phyloP scores from a whole-genome alignment of 805 yeast genomes.

The Cyberlindnera sargentensis region DNA sequence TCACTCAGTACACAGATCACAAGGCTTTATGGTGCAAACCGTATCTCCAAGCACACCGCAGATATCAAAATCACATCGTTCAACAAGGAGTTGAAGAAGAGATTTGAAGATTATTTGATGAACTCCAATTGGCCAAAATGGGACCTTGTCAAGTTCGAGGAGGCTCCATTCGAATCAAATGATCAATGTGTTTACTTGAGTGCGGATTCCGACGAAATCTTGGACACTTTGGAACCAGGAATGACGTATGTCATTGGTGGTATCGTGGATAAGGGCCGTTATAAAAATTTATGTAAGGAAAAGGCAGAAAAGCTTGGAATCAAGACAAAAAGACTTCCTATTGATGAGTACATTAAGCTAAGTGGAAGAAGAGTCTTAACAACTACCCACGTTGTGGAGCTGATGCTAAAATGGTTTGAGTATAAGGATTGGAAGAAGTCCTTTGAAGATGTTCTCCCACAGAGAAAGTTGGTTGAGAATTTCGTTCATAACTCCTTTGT shows the following conservation, averaged over 20 bases:
- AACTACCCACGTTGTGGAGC: conserved; percentile 90
- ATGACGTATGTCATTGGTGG: conserved; percentile 89
- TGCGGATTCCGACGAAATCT: conserved; percentile 74
- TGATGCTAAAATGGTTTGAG: conserved; percentile 76
- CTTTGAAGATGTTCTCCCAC: conserved; percentile 82
- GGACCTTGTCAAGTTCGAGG: conserved; percentile 52
- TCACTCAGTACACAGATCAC: conserved; percentile 78
- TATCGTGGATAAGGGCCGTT: conserved; percentile 90
- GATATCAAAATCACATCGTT: conserved; percentile 59
- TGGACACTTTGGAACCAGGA: conserved; percentile 58
- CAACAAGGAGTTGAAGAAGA: conserved; percentile 51
- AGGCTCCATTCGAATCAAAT: conserved; percentile 23
- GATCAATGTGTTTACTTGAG: conserved; percentile 59
- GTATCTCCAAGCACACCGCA: conserved; percentile 50
- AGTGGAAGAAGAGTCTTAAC: conserved; percentile 88
- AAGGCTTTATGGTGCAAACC: conserved; percentile 73
- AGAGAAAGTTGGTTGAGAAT: conserved; percentile 42
- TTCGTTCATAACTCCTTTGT: conserved; percentile 1
- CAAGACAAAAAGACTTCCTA: conserved; percentile 73
- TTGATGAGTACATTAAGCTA: conserved; percentile 73
- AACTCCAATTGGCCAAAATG: conserved; percentile 54
- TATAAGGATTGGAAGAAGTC: conserved; percentile 77
- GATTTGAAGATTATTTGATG: conserved; percentile 59
- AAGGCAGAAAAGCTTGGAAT: conserved; percentile 75
- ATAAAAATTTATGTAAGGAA: conserved; percentile 69